phyloP scores from a whole-genome alignment of 306 rosid genomes.

The Luffa aegyptiaca region DNA sequence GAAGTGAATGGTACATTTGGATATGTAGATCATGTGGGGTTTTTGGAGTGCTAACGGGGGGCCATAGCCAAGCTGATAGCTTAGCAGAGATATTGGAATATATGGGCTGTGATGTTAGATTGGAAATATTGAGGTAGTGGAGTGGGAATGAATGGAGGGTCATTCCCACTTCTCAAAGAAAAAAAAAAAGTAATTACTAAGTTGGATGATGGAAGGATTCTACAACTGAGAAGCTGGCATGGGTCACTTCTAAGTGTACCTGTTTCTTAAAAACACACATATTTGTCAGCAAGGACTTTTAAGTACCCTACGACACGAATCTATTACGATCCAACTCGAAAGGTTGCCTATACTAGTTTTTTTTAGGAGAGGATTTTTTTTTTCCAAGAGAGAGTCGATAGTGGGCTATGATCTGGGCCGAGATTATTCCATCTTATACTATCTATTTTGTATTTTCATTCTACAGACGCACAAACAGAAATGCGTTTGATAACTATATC shows the following conservation, averaged over 20 bases:
- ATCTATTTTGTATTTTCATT: not conserved
- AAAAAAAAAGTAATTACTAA: not conserved
- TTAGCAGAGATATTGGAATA: slow-evolving; percentile 11
- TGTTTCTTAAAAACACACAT: slow-evolving; percentile 3
- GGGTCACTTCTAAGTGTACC: slow-evolving; percentile 10
- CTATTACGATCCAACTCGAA: not conserved
- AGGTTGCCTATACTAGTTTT: not conserved
- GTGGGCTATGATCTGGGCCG: not conserved
- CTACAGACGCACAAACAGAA: not conserved
- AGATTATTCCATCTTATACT: not conserved
- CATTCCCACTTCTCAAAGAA: not conserved
- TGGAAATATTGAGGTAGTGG: slow-evolving; percentile 9
- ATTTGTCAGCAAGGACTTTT: not conserved
- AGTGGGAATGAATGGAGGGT: not conserved
- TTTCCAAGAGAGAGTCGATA: not conserved
- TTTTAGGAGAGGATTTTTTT: not conserved
- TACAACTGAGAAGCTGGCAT: slow-evolving; percentile 10
- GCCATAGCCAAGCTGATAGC: not conserved
- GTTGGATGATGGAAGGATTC: slow-evolving; percentile 6
- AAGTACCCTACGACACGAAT: not conserved
- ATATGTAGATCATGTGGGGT: slow-evolving; percentile 11
- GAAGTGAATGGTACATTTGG: slow-evolving; percentile 6
- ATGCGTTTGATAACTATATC: not conserved
- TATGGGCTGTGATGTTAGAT: slow-evolving; percentile 10
- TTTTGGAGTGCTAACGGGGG: slow-evolving; percentile 3